Evolutionary conservation across 305 asterid genomes (phyloP).

Genomic region (Rubia tinctorum): DNA sequence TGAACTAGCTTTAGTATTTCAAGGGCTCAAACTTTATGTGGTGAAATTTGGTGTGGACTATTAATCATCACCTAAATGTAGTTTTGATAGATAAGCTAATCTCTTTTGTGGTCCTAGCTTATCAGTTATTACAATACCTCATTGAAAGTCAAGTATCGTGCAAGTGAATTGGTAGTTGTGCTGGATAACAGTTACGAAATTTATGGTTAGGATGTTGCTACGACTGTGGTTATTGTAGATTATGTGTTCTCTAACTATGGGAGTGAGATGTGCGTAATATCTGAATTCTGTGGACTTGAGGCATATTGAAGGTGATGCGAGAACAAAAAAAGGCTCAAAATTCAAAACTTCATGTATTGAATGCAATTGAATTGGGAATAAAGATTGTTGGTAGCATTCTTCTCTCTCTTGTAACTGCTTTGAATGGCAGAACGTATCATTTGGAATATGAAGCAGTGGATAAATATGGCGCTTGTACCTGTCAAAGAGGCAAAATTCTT

Average conservation of each 20-base stretch:
- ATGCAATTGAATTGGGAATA: neutral
- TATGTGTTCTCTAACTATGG: neutral
- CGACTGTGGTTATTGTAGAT: neutral
- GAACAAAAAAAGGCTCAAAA: neutral
- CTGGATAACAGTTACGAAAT: neutral
- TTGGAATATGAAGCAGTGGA: neutral
- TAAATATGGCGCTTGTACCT: neutral
- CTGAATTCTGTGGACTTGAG: neutral
- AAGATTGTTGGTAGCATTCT: neutral
- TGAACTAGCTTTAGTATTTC: neutral
- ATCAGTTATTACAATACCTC: neutral
- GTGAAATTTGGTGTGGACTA: neutral
- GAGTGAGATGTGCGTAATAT: neutral
- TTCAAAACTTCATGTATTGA: neutral
- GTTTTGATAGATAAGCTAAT: neutral
- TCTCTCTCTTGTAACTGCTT: neutral
- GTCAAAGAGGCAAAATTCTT: neutral
- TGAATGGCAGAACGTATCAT: neutral
- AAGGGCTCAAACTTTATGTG: neutral
- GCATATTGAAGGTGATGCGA: neutral
- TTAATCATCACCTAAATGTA: neutral
- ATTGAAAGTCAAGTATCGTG: neutral
- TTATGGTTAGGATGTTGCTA: neutral
- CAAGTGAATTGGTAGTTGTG: neutral
- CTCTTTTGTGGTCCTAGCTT: slow-evolving; percentile 1